Evolutionary conservation across 1,139 yeast genomes (phyloP), one percentile per base, ranked within the genome.

Genomic region (Citeromyces hawaiiensis): DNA sequence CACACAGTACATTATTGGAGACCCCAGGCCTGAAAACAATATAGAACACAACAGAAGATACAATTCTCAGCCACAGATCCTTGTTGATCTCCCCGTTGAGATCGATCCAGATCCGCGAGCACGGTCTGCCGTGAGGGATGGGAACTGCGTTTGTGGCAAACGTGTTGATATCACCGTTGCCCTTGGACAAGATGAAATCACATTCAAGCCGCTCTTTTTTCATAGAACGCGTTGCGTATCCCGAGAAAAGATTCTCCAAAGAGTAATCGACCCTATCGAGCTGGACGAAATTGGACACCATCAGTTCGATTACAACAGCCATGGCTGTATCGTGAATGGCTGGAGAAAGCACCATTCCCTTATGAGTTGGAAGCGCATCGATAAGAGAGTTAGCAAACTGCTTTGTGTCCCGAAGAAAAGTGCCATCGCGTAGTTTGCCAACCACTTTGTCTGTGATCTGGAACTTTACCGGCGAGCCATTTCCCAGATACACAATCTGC

Each of bases 101-200:
- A 47, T 79, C 83, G 8, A 83, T 63, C 96, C 96, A 86, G 9
- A 83, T 57, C 39, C 72, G 72, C 1, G 82, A 70, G 43, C 86
- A 78, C 2, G 91, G 76, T 23, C 64, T 59, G 0, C 77, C 81
- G 2, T 66, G 54, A 0, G 88, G 82, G 1, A 81, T 70, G 0
- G 70, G 60, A 6, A 39, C 36, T 30, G 43, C 29, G 19, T 46
- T 47, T 30, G 43, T 35, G 2, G 43, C 42, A 2, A 50, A 36
- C 1, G 43, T 33, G 4, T 44, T 44, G 34, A 43, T 32, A 9
- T 31, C 38, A 8, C 19, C 37, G 19, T 30, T 35, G 10, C 18
- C 40, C 14, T 32, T 41, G 33, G 29, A 32, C 11, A 47, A 50
- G n/a, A 74, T 59, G 19, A 81, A 68, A 47, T 81, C 88, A 52